phyloP scores from a whole-genome alignment of 768 basidiomycete genomes.

The Suillus weaverae region DNA sequence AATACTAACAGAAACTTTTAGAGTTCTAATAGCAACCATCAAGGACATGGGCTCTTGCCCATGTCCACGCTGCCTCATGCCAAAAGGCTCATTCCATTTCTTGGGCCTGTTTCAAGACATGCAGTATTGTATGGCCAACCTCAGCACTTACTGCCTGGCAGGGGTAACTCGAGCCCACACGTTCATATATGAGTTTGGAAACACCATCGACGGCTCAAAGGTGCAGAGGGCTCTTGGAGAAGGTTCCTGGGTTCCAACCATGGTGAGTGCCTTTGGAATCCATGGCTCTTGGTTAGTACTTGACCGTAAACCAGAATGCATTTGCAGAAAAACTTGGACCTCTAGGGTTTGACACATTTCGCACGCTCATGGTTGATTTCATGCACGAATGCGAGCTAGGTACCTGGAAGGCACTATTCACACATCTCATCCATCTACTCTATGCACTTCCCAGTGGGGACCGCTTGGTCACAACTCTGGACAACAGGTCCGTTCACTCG shows the following conservation, averaged over 20 bases:
- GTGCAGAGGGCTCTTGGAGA: neutral
- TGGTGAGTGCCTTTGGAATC: neutral
- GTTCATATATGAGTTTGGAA: conserved; percentile 6
- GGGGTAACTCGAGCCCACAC: neutral
- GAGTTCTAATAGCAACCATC: conserved; percentile 22
- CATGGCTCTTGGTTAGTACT: neutral
- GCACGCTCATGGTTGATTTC: conserved; percentile 33
- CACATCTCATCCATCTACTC: conserved; percentile 35
- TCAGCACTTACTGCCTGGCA: neutral
- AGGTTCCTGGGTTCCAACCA: neutral
- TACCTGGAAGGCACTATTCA: conserved; percentile 36
- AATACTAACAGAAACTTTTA: no score
- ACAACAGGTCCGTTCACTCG: no score
- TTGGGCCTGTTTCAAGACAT: conserved; percentile 10
- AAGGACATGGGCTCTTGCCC: conserved; percentile 20
- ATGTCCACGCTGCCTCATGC: conserved; percentile 22
- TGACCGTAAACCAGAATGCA: conserved; percentile 35
- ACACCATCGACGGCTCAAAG: neutral
- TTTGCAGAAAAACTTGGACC: conserved; percentile 24
- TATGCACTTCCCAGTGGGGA: conserved; percentile 11
- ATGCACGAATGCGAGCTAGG: conserved; percentile 41
- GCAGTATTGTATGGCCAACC: neutral
- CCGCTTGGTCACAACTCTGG: conserved; percentile 18
- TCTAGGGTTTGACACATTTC: conserved; percentile 23
- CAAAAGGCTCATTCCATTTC: conserved; percentile 9